Evolutionary conservation across 2,329 filamentous ascomycete species (phyloP).

Genomic region (Diaporthe vexans): DNA sequence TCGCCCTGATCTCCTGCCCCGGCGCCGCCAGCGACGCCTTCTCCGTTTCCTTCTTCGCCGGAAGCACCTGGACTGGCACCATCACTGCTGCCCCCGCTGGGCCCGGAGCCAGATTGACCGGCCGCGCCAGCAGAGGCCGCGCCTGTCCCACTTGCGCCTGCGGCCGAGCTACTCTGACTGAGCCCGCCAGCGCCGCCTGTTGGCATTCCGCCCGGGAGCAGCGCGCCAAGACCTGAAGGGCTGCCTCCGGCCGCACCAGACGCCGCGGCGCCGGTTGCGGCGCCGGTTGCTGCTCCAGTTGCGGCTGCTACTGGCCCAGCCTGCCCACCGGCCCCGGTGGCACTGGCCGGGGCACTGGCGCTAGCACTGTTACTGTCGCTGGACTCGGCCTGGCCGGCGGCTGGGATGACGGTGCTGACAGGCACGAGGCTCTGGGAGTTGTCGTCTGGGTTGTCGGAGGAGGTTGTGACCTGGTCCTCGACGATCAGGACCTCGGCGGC

Average conservation of each 20-base stretch:
- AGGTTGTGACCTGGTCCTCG: conserved; percentile 27
- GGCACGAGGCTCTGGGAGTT: conserved; percentile 34
- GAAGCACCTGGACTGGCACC: background rate
- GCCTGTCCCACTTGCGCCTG: background rate
- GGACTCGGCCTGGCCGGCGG: background rate
- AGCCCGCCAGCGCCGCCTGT: background rate
- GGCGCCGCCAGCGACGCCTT: background rate
- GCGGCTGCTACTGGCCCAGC: conserved; percentile 7
- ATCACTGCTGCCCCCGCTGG: background rate
- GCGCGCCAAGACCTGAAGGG: conserved; percentile 5
- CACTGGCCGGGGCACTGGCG: background rate
- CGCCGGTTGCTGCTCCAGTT: too few relatives aligned
- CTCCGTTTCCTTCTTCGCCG: background rate
- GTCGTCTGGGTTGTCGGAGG: conserved; percentile 19
- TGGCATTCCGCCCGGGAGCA: background rate
- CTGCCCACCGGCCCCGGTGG: background rate
- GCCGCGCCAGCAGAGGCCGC: background rate
- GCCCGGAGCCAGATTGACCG: background rate
- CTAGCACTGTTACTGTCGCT: background rate
- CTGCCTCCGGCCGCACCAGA: background rate
- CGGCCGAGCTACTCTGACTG: background rate
- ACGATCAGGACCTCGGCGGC: conserved; percentile 39
- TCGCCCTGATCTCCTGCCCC: background rate
- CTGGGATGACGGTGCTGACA: conserved; percentile 34
- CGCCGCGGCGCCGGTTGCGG: conserved; percentile 3